These are phyloP conservation scores for Heterococcus sp. DNA, from an alignment of 108 stramenopile genomes.

Conservation along the genomic window DNA sequence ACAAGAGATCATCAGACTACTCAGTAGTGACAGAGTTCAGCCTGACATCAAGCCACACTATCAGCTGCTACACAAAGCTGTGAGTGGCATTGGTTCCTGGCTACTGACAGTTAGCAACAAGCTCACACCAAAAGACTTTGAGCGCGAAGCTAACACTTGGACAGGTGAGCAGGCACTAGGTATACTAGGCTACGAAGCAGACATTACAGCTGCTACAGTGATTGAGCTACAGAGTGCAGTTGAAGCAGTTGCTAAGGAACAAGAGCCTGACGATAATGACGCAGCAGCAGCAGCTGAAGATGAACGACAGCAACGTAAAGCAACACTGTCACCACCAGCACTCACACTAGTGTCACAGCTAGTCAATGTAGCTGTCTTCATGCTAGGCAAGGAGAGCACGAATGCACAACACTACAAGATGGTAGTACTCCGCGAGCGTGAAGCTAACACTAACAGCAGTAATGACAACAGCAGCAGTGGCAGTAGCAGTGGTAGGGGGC, in stretches of 20 bases:
- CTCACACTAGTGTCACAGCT: slow-evolving; percentile 5
- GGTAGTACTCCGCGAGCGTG: slow-evolving; percentile 26
- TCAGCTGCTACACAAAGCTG: neutral
- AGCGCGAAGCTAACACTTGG: neutral
- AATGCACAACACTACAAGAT: slow-evolving; percentile 40
- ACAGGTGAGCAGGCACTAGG: slow-evolving; percentile 26
- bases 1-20: slow-evolving; percentile 9
- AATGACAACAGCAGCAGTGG: neutral
- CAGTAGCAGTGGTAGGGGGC: neutral
- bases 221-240: slow-evolving; percentile 12
- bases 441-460: too few relatives aligned
- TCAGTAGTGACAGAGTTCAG: neutral
- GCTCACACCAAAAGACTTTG: neutral
- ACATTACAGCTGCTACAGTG: slow-evolving; percentile 17
- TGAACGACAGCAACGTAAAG: neutral
- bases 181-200: slow-evolving; percentile 25
- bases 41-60: neutral
- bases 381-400: slow-evolving; percentile 7
- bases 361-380: slow-evolving; percentile 21
- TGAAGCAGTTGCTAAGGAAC: neutral
- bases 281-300: neutral
- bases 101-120: neutral
- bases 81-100: neutral
- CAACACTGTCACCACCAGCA: neutral
- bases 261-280: neutral